These are phyloP conservation scores for Trametes maxima DNA, from an alignment of 768 basidiomycete species.

Conservation along the genomic window DNA sequence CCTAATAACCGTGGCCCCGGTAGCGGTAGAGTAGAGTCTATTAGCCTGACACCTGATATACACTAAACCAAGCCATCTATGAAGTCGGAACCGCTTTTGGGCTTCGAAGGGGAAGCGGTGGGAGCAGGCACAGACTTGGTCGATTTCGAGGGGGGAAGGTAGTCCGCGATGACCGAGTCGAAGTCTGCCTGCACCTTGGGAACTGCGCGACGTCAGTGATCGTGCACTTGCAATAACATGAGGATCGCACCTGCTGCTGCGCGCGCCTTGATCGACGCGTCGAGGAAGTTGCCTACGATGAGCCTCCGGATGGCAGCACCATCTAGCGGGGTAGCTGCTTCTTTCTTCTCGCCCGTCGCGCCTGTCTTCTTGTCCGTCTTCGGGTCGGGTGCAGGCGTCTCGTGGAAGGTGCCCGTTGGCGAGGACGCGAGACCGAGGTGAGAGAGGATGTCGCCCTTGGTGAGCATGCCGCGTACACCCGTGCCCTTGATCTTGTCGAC, in stretches of 20 bases:
- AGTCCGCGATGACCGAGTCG: constrained; percentile 76
- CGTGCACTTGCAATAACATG: neutral
- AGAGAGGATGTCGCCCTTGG: constrained; percentile 92
- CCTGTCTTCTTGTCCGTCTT: constrained; percentile 40
- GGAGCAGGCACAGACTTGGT: constrained; percentile 18
- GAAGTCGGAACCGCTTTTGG: constrained; percentile 24
- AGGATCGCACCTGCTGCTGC: constrained; percentile 41
- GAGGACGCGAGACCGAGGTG: constrained; percentile 82
- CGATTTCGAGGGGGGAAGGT: constrained; percentile 48
- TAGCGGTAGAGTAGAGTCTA: neutral
- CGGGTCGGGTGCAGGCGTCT: constrained; percentile 38
- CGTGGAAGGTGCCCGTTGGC: constrained; percentile 76
- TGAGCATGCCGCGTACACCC: constrained; percentile 90
- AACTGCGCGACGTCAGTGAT: constrained; percentile 34
- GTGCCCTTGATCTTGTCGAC: constrained; percentile 80
- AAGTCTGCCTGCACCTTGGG: constrained; percentile 54
- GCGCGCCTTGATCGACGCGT: constrained; percentile 55
- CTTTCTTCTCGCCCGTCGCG: constrained; percentile 26
- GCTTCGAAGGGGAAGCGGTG: constrained; percentile 14
- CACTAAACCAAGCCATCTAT: constrained; percentile 27
- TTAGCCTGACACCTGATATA: constrained; percentile 10
- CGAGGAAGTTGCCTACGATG: constrained; percentile 63
- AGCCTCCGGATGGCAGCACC: constrained; percentile 64
- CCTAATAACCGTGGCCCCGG: constrained; percentile 38
- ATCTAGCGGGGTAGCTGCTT: constrained; percentile 50